Evolutionary conservation across 306 rosid genomes (phyloP), one percentile per base, ranked within the genome.

Genomic region (Vigna unguiculata): DNA sequence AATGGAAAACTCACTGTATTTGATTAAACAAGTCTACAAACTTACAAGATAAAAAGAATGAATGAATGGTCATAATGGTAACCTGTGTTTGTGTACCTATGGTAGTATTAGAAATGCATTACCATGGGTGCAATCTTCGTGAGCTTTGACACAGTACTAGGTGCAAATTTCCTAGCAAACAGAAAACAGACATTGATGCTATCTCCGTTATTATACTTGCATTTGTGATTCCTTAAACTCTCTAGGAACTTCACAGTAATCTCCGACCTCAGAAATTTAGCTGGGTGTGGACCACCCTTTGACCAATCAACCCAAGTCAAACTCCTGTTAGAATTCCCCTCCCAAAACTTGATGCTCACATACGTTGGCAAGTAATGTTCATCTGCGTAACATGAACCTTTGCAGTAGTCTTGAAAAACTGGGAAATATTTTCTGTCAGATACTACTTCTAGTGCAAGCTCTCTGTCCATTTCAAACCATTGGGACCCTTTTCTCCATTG

Each of bases 281-380:
- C 81, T 1, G 98, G 98, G 73, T 94, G 98, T 16, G 90, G 84
- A 13, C 97, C 96, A 12, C 91, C 85, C 80, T 38, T 86, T 22
- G 97, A 88, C 93, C 96, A 93, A 52, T 93, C 93, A n/a, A 84
- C 92, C 91, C 93, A 91, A 40, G 96, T 91, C 90, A 94, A 77
- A 52, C 87, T 87, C 78, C 91, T 85, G 41, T 94, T 91, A 0
- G 96, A 90, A 38, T 90, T 94, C 63, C 78, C 65, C 28, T 67
- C 79, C 88, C 87, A 51, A 34, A 75, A 86, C 48, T 78, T 64
- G 15, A 88, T 85, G 80, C 78, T 90, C 84, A 86, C 83, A 28
- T 82, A 84, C 1, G 97, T 93, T 28, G 98, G 88, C 83, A 93
- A 55, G 69, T 91, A 93, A 68, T 93, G 98, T 78, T 93, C 97